Conservation (phyloP, 2,329 filamentous ascomycete species). For the Didymella arachidicola region DNA sequence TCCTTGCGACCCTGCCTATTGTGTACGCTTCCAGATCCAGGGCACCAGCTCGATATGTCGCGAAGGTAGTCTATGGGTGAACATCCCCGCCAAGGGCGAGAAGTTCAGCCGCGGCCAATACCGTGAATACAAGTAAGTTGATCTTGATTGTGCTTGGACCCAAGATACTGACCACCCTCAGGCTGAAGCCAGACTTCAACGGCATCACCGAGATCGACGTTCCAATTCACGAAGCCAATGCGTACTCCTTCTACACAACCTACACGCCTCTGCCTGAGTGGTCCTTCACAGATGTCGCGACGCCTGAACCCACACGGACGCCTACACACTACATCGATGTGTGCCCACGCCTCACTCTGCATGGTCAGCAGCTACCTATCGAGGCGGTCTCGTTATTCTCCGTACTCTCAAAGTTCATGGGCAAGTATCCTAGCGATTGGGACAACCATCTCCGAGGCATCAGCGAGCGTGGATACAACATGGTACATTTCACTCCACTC, state of each 20-base stretch:
- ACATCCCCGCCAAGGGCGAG: conserved; percentile 80
- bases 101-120: conserved; percentile 82
- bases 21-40: conserved; percentile 87
- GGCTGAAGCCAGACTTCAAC: conserved; percentile 91
- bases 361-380: conserved; percentile 77
- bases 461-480: conserved; percentile 92
- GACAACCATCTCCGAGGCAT: conserved; percentile 88
- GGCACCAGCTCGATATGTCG: conserved; percentile 95
- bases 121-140: conserved; percentile 83
- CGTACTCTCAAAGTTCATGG: conserved; percentile 97
- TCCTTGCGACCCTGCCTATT: conserved; percentile 74
- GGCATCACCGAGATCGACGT: conserved; percentile 89
- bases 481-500: conserved; percentile 97
- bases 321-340: conserved; percentile 92
- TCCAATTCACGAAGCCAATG: conserved; percentile 80
- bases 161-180: conserved; percentile 48
- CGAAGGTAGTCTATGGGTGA: conserved; percentile 94
- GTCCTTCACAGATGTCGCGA: conserved; percentile 63
- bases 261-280: conserved; percentile 87
- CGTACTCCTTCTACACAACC: conserved; percentile 93
- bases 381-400: conserved; percentile 92
- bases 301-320: conserved; percentile 70
- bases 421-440: conserved; percentile 88
- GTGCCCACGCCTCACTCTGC: conserved; percentile 78
- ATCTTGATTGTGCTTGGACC: background rate